phyloP scores from a whole-genome alignment of 495 filamentous ascomycete genomes.

The Cercophora samala region DNA sequence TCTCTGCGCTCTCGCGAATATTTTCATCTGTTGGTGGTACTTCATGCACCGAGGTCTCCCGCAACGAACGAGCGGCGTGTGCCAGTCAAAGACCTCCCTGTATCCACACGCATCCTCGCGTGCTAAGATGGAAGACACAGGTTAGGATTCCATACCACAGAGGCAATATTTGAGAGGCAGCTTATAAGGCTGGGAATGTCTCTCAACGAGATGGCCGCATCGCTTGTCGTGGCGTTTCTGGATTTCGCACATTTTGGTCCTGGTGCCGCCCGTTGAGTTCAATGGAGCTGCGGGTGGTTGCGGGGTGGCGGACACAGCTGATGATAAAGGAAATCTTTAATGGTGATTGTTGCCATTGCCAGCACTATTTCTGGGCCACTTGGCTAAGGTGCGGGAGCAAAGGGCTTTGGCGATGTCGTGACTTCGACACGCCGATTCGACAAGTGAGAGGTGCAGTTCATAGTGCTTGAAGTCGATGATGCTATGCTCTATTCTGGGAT shows the following conservation, averaged over 20 bases:
- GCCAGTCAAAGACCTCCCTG: neutral
- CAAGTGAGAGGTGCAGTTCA: too few relatives aligned
- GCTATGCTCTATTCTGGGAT: too few relatives aligned
- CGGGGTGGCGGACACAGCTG: neutral
- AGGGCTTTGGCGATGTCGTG: too few relatives aligned
- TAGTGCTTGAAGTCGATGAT: too few relatives aligned
- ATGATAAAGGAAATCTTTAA: too few relatives aligned
- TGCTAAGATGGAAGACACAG: neutral
- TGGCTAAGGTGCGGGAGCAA: too few relatives aligned
- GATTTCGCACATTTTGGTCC: neutral
- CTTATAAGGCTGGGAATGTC: neutral
- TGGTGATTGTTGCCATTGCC: too few relatives aligned
- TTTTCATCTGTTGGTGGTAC: neutral
- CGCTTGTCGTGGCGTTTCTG: neutral
- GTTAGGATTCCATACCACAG: neutral
- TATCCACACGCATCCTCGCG: neutral
- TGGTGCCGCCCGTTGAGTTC: neutral
- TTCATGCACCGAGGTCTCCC: neutral
- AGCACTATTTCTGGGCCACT: too few relatives aligned
- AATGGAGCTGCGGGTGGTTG: neutral
- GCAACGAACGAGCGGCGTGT: neutral
- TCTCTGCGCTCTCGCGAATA: neutral
- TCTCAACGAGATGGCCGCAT: neutral
- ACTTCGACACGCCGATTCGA: too few relatives aligned
- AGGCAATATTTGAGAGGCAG: neutral